Base-by-base conservation (phyloP, 2,329 filamentous ascomycete genomes). In the Cordyceps tenuipes region DNA sequence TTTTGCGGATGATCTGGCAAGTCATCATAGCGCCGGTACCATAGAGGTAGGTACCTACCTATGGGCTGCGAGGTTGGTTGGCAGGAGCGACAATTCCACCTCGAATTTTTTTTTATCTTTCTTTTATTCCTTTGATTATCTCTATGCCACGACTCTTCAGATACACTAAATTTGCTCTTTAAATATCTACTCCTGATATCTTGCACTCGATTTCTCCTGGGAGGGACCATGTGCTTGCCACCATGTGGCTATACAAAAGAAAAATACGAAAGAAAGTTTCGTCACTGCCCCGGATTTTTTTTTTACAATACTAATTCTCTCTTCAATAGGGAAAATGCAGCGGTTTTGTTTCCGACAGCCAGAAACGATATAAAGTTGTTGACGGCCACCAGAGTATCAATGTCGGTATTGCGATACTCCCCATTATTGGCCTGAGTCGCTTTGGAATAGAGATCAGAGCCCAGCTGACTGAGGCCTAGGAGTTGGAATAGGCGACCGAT, bases 391-490 rank as follows among this genome's bases (percentile, higher is more conserved):
- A 73, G 66, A 6, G 64, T 61, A 10, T 69, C 64, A n/a, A 74
- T 63, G 15, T 71, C 68, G 19, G 56, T 51, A 15, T 62, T 60
- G 1, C 50, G 53, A 10, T 29, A 51, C 5, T 61, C 49, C 3
- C n/a, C 52, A 6, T 59, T 51, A 47, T 54, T 62, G 9, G 53
- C 57, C 13, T 64, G 59, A 19, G 67, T 65, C 13, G 72, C 79
- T 60, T 75, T 72, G 8, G 68, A 77, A 70, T 97, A 97, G 58
- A 84, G 88, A 23, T 85, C 79, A 5, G 89, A 75, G 0, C 91
- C 91, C 31, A 95, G 74, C 68, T 70, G 70, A 26, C 64, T 67
- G 15, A 74, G 68, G 0, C 73, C 73, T 0, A 75, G 65, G 19
- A 75, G 62, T 34, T 75, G 73, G 41, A 73, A 74, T 5, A 75